Base-by-base conservation (phyloP, 2,329 filamentous ascomycete genomes). In the Nigrospora oryzae region DNA sequence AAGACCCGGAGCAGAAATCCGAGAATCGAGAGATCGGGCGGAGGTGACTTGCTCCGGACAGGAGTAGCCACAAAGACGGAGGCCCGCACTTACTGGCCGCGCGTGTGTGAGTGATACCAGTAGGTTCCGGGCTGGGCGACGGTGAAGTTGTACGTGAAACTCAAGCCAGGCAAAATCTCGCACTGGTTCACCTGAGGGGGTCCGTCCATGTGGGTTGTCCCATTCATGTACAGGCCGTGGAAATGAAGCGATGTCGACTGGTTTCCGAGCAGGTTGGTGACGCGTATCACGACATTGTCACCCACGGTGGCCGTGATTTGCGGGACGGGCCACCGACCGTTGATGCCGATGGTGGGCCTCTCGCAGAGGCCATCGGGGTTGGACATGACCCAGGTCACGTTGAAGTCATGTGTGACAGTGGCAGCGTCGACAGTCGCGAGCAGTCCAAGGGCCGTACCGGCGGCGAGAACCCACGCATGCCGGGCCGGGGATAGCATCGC, bases 81-180 rank as follows among this genome's bases (percentile, higher is more conserved):
- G 19, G n/a, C n/a, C 19, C 4, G 4, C 19, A 28, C 23, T 28
- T 28, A 42, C 58, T 86, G 83, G 19, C 74, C 80, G 49, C 72
- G 70, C 17, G 73, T 72, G 57, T 88, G 84, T 5, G 80, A 84
- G 59, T 88, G 84, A 53, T 89, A 90, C 86, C 85, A 89, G 62
- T 87, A 89, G 1, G 84, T 86, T 28, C 85, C 86, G 0, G 81
- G 73, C 65, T 87, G 83, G 40, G 79, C 57, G 58, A 83, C 78
- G 3, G 73, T 83, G 57, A 87, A 86, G 58, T 84, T 76, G 61
- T 87, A 89, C 3, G 75, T 81, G 54, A 89, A 81, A 11, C 67
- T 74, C n/a, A 66, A 63, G 4, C 84, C 84, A 0, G 84, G 75
- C 0, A 71, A 67, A 45, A 89, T 83, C 2, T 73, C 60, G 51